phyloP scores from a whole-genome alignment of 2,329 filamentous ascomycete genomes.

The Colletotrichum chlorophyti region DNA sequence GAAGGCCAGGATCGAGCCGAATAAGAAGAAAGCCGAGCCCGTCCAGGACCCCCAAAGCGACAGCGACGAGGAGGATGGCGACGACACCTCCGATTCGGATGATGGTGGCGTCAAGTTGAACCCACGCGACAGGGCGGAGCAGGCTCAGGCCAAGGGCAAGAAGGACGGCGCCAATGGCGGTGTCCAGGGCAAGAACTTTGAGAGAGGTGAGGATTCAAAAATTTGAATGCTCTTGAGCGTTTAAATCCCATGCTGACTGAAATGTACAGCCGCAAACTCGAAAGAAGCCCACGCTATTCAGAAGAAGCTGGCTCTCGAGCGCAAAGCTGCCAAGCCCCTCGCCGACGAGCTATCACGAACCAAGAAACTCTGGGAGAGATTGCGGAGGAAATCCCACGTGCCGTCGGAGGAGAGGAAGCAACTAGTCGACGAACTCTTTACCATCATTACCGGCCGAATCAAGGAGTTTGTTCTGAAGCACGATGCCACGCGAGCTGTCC shows the following conservation, averaged over 20 bases:
- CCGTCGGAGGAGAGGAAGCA: conserved; percentile 86
- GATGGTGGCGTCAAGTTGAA: conserved; percentile 59
- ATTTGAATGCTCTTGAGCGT: background rate
- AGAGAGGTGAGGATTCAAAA: conserved; percentile 45
- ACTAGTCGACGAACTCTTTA: conserved; percentile 88
- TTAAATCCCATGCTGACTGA: background rate
- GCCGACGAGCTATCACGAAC: conserved; percentile 87
- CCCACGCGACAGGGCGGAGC: conserved; percentile 38
- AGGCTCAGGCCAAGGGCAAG: conserved; percentile 33
- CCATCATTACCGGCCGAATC: conserved; percentile 88
- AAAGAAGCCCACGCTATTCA: conserved; percentile 93
- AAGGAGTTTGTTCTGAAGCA: conserved; percentile 99
- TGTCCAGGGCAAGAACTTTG: conserved; percentile 46
- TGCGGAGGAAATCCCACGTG: conserved; percentile 93
- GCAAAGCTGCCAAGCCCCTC: conserved; percentile 91
- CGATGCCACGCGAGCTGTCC: conserved; percentile 93
- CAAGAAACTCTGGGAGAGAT: conserved; percentile 96
- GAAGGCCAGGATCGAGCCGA: conserved; percentile 53
- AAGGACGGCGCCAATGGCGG: conserved; percentile 39
- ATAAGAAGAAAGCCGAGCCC: conserved; percentile 43
- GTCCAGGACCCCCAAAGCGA: conserved; percentile 35
- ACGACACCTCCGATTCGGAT: conserved; percentile 56
- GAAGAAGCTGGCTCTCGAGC: conserved; percentile 84
- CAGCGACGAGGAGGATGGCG: conserved; percentile 37
- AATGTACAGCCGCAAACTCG: conserved; percentile 64